These are phyloP conservation scores for Leucocoprinus leucothites DNA, from an alignment of 768 basidiomycete genomes.

Conservation along the genomic window DNA sequence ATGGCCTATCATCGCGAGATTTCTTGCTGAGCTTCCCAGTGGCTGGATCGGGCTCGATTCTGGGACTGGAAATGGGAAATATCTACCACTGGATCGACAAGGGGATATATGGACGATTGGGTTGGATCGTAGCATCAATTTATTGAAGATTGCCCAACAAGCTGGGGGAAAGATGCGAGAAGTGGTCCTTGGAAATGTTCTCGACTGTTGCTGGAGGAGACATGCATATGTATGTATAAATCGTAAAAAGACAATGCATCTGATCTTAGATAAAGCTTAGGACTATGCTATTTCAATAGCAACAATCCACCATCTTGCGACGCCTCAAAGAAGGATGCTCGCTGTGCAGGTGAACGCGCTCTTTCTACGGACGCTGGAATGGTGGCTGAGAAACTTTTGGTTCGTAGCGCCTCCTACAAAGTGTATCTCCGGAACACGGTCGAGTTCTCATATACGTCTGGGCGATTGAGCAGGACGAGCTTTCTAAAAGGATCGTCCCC, in stretches of 20 bases:
- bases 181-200: constrained; percentile 77
- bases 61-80: constrained; percentile 98
- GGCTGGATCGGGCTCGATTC: constrained; percentile 91
- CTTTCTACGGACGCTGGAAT: background rate
- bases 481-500: constrained; percentile 72
- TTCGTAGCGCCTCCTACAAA: constrained; percentile 58
- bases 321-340: constrained; percentile 61
- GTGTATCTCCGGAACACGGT: constrained; percentile 66
- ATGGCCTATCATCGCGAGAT: constrained; percentile 83
- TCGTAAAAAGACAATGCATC: background rate
- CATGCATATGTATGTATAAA: constrained; percentile 66
- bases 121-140: constrained; percentile 76
- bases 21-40: constrained; percentile 65
- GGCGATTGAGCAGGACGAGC: constrained; percentile 90
- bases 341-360: constrained; percentile 65
- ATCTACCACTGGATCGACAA: constrained; percentile 74
- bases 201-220: constrained; percentile 70
- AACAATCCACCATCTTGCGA: constrained; percentile 94
- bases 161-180: constrained; percentile 60
- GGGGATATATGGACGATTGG: constrained; percentile 71
- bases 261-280: constrained; percentile 34
- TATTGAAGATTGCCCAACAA: constrained; percentile 72
- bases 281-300: constrained; percentile 98
- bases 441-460: constrained; percentile 92
- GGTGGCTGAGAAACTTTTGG: background rate